Conservation (phyloP, 2,329 filamentous ascomycete species). For the Penicillium sp. region DNA sequence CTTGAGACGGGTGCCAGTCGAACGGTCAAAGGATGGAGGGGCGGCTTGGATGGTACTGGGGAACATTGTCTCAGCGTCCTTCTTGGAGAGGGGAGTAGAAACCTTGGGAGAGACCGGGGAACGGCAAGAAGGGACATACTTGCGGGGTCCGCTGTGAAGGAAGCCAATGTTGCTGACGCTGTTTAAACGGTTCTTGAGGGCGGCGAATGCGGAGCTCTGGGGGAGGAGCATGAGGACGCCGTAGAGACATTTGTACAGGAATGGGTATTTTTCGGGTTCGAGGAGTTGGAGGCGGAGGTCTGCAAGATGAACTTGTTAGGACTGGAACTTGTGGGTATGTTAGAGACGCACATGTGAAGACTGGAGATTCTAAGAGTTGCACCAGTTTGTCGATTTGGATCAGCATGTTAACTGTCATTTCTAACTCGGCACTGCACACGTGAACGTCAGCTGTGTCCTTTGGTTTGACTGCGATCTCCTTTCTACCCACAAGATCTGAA, state of each 20-base stretch:
- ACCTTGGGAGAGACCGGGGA: conserved; percentile 4
- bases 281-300: conserved; percentile 92
- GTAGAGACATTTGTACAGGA: conserved; percentile 96
- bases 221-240: conserved; percentile 97
- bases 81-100: conserved; percentile 6
- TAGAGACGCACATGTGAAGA: conserved; percentile 79
- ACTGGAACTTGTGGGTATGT: not conserved
- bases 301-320: conserved; percentile 39
- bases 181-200: conserved; percentile 93
- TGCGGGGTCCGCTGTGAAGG: conserved; percentile 76
- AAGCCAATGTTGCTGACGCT: conserved; percentile 97
- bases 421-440: conserved; percentile 76
- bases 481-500: conserved; percentile 84
- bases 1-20: conserved; percentile 70
- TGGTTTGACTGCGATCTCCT: not conserved
- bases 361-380: conserved; percentile 91
- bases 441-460: conserved; percentile 25
- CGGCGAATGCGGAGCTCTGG: conserved; percentile 94
- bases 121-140: conserved; percentile 58
- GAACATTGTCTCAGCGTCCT: conserved; percentile 3
- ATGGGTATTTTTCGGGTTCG: conserved; percentile 91
- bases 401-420: conserved; percentile 98
- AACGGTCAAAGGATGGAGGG: conserved; percentile 66
- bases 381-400: conserved; percentile 99
- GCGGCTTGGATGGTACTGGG: conserved; percentile 18